These are phyloP conservation scores for Saccharomycopsis phalli DNA, from an alignment of 1,139 yeast species.

Conservation along the genomic window DNA sequence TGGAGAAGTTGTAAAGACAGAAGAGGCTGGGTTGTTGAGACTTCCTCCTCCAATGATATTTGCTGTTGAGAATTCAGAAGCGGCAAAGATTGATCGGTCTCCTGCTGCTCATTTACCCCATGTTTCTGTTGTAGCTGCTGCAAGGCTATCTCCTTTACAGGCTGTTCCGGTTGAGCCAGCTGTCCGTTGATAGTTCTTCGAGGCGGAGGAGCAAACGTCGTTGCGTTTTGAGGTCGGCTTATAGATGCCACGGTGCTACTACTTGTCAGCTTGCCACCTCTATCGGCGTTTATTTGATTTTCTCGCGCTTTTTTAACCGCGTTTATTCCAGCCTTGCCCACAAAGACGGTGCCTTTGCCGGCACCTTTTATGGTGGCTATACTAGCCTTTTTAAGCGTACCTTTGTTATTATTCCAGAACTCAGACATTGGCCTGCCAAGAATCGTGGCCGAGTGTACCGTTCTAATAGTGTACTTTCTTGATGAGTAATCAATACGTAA, in stretches of 20 bases:
- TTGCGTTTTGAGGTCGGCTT: too few relatives aligned
- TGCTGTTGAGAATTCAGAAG: constrained; percentile 6
- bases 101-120: background rate
- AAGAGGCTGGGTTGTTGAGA: constrained; percentile 1
- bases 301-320: constrained; percentile 32
- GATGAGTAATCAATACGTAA: too few relatives aligned
- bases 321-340: constrained; percentile 38
- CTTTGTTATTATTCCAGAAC: constrained; percentile 45
- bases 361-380: constrained; percentile 32
- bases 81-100: too few relatives aligned
- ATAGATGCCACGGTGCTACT: constrained; percentile 20
- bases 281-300: constrained; percentile 19
- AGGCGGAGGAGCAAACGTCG: constrained; percentile 48
- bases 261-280: constrained; percentile 22
- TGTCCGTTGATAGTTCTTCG: constrained; percentile 31
- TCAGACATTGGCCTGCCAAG: constrained; percentile 26
- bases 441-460: too few relatives aligned
- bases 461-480: too few relatives aligned
- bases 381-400: constrained; percentile 23
- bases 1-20: background rate
- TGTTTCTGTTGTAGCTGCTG: constrained; percentile 8
- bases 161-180: constrained; percentile 17
- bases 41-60: constrained; percentile 7
- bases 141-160: constrained; percentile 2
- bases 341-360: constrained; percentile 36